These are phyloP conservation scores for Paramecium tetraurelia DNA, from an alignment of 73 alveolate species.

Conservation along the genomic window DNA sequence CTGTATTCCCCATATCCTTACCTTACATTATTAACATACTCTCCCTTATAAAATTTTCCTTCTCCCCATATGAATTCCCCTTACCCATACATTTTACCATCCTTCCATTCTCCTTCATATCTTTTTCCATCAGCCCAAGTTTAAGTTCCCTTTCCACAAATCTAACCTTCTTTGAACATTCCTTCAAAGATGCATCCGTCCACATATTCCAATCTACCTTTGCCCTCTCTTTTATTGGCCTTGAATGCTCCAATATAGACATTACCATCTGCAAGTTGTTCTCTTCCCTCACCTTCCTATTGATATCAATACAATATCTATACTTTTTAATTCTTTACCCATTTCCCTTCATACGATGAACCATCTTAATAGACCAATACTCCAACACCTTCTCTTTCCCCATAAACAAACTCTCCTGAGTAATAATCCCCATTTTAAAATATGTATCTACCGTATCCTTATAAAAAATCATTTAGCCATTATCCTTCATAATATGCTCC, in stretches of 20 bases:
- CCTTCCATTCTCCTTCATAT: constrained; percentile 77
- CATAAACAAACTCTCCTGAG: constrained; percentile 70
- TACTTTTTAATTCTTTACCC: constrained; percentile 1
- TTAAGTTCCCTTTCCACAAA: constrained; percentile 76
- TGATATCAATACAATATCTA: not conserved
- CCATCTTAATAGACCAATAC: constrained; percentile 64
- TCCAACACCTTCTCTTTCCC: constrained; percentile 75
- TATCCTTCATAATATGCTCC: constrained; percentile 72
- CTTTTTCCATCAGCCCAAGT: constrained; percentile 80
- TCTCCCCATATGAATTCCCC: constrained; percentile 72
- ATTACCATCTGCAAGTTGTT: constrained; percentile 12
- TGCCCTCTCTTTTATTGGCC: constrained; percentile 12
- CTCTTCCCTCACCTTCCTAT: constrained; percentile 29
- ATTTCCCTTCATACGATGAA: not conserved
- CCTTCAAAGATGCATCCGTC: constrained; percentile 62
- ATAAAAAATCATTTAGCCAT: constrained; percentile 40
- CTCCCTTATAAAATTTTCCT: constrained; percentile 78
- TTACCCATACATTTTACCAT: constrained; percentile 76
- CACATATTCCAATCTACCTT: constrained; percentile 46
- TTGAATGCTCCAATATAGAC: not conserved
- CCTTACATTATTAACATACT: constrained; percentile 68
- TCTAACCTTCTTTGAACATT: constrained; percentile 64
- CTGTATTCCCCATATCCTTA: constrained; percentile 79
- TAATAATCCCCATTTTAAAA: constrained; percentile 51
- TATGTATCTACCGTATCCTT: constrained; percentile 52